phyloP scores from a whole-genome alignment of 2,329 filamentous ascomycete species.

The Xylariaceae sp. region DNA sequence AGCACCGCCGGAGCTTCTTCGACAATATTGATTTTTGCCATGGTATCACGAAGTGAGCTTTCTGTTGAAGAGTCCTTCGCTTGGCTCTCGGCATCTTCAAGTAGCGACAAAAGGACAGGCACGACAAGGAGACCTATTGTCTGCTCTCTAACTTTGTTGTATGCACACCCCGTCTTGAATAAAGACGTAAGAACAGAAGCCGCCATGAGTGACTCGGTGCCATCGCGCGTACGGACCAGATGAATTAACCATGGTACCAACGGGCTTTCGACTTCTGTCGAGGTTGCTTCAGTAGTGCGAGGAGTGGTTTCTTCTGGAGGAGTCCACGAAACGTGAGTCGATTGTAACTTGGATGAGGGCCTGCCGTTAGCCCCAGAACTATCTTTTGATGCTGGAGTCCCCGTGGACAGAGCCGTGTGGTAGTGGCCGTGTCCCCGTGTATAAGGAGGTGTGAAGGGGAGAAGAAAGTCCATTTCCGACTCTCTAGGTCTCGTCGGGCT shows the following conservation, averaged over 20 bases:
- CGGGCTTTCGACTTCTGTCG: conserved; percentile 64
- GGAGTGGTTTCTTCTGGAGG: conserved; percentile 22
- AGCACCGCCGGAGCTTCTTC: conserved; percentile 73
- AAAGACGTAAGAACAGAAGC: conserved; percentile 65
- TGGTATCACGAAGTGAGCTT: conserved; percentile 23
- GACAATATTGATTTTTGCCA: conserved; percentile 49
- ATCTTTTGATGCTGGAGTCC: conserved; percentile 40
- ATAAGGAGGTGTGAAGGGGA: conserved; percentile 52
- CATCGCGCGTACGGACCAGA: conserved; percentile 53
- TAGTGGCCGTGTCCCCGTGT: conserved; percentile 27
- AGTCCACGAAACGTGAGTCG: conserved; percentile 23
- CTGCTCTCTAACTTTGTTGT: conserved; percentile 55
- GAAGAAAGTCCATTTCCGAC: conserved; percentile 60
- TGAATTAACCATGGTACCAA: conserved; percentile 71
- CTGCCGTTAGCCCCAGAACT: conserved; percentile 27
- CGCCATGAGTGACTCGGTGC: conserved; percentile 62
- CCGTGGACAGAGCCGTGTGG: conserved; percentile 51
- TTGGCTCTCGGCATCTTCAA: conserved; percentile 48
- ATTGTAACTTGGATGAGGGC: conserved; percentile 26
- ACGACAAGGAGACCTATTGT: conserved; percentile 65
- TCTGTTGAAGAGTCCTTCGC: conserved; percentile 33
- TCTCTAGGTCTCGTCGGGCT: conserved; percentile 41
- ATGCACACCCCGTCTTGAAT: conserved; percentile 64
- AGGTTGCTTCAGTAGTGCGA: conserved; percentile 31
- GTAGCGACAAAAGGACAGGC: conserved; percentile 64